These are phyloP conservation scores for Yamadazyma conglobata DNA, from an alignment of 1,139 yeast genomes.

Conservation along the genomic window DNA sequence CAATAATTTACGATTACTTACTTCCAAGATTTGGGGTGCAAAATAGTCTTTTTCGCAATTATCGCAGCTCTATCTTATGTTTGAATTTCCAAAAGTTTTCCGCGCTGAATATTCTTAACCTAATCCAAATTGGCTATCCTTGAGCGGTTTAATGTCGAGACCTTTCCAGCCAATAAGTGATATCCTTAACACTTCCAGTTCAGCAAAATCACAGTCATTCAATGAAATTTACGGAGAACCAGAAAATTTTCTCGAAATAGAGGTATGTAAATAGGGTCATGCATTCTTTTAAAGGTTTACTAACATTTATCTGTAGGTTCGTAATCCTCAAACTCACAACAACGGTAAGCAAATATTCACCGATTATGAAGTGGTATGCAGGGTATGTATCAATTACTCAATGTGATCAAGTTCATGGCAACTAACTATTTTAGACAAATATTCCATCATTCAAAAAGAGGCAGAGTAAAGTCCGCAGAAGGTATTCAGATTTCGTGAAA, in stretches of 20 bases:
- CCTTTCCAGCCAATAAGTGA: slow-evolving; percentile 50
- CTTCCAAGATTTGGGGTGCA: too few relatives aligned
- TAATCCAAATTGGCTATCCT: too few relatives aligned
- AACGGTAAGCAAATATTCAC: slow-evolving; percentile 69
- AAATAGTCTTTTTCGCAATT: too few relatives aligned
- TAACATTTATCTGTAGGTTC: slow-evolving; percentile 14
- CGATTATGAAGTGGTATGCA: slow-evolving; percentile 86
- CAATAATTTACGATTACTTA: too few relatives aligned
- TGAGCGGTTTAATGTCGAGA: slow-evolving; percentile 27
- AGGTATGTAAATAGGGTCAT: slow-evolving; percentile 39
- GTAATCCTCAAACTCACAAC: slow-evolving; percentile 79
- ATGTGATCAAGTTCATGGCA: slow-evolving; percentile 6
- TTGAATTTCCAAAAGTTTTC: too few relatives aligned
- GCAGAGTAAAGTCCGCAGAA: slow-evolving; percentile 68
- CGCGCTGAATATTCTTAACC: too few relatives aligned
- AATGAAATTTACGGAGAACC: slow-evolving; percentile 91
- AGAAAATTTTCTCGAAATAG: slow-evolving; percentile 89
- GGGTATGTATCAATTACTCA: slow-evolving; percentile 24
- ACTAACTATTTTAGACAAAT: slow-evolving; percentile 45
- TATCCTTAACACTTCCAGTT: slow-evolving; percentile 33
- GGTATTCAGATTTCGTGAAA: slow-evolving; percentile 87
- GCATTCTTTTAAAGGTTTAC: slow-evolving; percentile 4
- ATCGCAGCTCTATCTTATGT: too few relatives aligned
- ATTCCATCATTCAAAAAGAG: slow-evolving; percentile 80
- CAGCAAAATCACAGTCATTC: slow-evolving; percentile 59